Conservation (phyloP, 1,139 yeast genomes). For the Geotrichum histeridarum region DNA sequence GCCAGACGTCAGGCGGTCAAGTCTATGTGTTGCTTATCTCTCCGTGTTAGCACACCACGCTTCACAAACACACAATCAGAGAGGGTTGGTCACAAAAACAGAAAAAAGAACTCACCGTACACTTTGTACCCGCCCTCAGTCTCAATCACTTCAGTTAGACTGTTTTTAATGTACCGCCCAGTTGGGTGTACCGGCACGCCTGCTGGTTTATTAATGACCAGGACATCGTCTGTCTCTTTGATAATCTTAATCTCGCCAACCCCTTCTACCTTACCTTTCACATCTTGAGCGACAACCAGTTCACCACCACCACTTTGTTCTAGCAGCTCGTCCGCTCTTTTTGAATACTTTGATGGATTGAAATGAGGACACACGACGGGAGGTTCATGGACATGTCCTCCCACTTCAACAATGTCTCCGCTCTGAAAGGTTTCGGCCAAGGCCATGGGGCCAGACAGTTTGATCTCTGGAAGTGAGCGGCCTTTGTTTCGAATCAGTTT, state of each 20-base stretch:
- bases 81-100: background rate
- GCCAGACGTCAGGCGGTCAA: slow-evolving; percentile 75
- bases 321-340: background rate
- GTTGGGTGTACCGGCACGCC: slow-evolving; percentile 21
- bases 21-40: slow-evolving; percentile 48
- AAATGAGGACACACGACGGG: slow-evolving; percentile 4
- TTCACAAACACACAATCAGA: background rate
- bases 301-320: background rate
- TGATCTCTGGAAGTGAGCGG: background rate
- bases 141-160: slow-evolving; percentile 22
- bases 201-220: slow-evolving; percentile 19
- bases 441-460: background rate
- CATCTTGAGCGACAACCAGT: no score
- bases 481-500: background rate
- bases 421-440: background rate
- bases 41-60: background rate
- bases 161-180: slow-evolving; percentile 14
- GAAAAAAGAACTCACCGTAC: slow-evolving; percentile 19
- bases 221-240: slow-evolving; percentile 3
- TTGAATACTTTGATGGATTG: no score
- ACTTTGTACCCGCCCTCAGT: slow-evolving; percentile 23
- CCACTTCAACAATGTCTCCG: slow-evolving; percentile 6
- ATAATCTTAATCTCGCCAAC: background rate
- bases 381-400: slow-evolving; percentile 19
- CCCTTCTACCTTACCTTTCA: no score